Conservation (phyloP, 306 rosid genomes). For the Styphnolobium japonicum region DNA sequence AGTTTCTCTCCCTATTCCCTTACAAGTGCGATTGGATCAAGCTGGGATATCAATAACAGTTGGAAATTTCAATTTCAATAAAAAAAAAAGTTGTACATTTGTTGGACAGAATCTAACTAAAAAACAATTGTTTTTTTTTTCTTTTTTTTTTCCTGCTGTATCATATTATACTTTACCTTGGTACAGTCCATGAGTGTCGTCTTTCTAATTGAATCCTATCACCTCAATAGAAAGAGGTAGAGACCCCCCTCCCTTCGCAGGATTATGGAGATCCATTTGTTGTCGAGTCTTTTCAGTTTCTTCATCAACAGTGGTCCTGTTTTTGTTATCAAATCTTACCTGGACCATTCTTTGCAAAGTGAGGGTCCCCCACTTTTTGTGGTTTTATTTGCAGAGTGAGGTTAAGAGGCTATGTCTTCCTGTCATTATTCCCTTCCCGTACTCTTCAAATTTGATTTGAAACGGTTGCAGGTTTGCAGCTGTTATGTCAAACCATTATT, state of each 20-base stretch:
- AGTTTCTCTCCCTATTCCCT: constrained; percentile 9
- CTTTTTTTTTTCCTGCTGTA: background rate
- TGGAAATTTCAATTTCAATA: background rate
- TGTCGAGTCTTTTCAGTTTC: too few species aligned
- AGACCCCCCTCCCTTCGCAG: too few species aligned
- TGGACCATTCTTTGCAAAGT: too few species aligned
- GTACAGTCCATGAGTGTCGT: background rate
- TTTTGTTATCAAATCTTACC: too few species aligned
- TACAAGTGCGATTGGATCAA: background rate
- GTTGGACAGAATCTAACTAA: background rate
- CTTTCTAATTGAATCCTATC: background rate
- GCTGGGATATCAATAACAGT: background rate
- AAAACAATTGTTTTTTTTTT: background rate
- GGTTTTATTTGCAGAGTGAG: too few species aligned
- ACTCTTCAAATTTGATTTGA: background rate
- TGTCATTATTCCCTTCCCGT: too few species aligned
- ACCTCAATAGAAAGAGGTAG: background rate
- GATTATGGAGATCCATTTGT: too few species aligned
- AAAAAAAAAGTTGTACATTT: too few species aligned
- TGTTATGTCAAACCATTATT: background rate
- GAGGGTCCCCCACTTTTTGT: too few species aligned
- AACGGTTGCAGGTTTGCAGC: background rate
- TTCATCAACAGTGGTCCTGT: too few species aligned
- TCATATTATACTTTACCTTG: background rate
- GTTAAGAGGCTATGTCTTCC: too few species aligned